Evolutionary conservation across 192 early-diverging fungal genomes (phyloP).

Genomic region (Coemansia sp.): DNA sequence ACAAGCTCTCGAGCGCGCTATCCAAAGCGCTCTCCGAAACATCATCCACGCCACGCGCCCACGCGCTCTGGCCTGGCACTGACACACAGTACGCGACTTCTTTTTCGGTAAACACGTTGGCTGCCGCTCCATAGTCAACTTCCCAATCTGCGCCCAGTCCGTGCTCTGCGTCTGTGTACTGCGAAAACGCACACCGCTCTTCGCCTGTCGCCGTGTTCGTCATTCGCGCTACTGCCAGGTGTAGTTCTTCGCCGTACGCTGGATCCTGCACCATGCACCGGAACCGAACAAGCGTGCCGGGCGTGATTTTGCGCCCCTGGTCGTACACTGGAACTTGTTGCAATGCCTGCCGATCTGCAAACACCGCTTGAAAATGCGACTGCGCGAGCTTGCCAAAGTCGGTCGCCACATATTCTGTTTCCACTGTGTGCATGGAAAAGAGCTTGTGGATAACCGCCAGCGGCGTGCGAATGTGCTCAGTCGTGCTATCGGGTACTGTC

Average conservation of each 20-base stretch:
- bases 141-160: slow-evolving; percentile 40
- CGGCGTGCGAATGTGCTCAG: slow-evolving; percentile 35
- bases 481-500: slow-evolving; percentile 12
- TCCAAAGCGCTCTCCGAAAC: slow-evolving; percentile 12
- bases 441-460: slow-evolving; percentile 34
- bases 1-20: slow-evolving; percentile 35
- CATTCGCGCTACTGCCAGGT: slow-evolving; percentile 38
- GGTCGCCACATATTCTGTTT: slow-evolving; percentile 3
- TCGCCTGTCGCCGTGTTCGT: slow-evolving; percentile 43
- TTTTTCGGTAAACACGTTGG: slow-evolving; percentile 61
- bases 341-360: slow-evolving; percentile 14
- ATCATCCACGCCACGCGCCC: slow-evolving; percentile 39
- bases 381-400: slow-evolving; percentile 30
- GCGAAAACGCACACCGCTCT: slow-evolving; percentile 38
- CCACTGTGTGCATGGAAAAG: slow-evolving; percentile 25
- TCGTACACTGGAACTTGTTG: slow-evolving; percentile 31
- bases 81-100: slow-evolving; percentile 70
- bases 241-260: slow-evolving; percentile 66
- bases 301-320: slow-evolving; percentile 8
- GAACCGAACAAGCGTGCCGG: slow-evolving; percentile 63
- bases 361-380: slow-evolving; percentile 25
- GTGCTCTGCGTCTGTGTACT: slow-evolving; percentile 50
- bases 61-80: slow-evolving; percentile 66
- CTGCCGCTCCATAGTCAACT: slow-evolving; percentile 31
- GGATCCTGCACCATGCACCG: slow-evolving; percentile 83